Conservation (phyloP, 768 basidiomycete species). For the Amanita inopinata region DNA sequence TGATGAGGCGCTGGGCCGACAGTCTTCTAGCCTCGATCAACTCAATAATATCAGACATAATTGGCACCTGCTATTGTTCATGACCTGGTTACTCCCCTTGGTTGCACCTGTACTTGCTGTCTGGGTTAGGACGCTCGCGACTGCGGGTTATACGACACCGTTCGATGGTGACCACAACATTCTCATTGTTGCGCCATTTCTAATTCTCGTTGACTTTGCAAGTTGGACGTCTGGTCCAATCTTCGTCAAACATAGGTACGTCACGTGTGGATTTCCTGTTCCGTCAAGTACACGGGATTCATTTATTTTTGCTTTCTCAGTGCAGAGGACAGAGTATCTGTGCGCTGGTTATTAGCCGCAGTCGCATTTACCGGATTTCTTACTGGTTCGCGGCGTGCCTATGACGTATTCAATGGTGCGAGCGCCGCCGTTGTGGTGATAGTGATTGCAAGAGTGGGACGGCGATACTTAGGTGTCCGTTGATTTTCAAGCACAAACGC, state of each 20-base stretch:
- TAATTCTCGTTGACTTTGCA: constrained; percentile 53
- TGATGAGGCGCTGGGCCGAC: constrained; percentile 7
- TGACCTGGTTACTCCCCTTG: constrained; percentile 76
- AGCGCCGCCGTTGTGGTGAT: constrained; percentile 37
- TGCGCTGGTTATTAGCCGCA: constrained; percentile 43
- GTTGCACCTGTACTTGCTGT: constrained; percentile 72
- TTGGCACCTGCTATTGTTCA: constrained; percentile 56
- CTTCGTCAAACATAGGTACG: constrained; percentile 34
- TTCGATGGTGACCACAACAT: constrained; percentile 79
- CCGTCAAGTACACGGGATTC: constrained; percentile 9
- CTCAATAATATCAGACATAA: constrained; percentile 38
- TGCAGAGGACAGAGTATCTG: constrained; percentile 29
- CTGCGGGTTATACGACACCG: constrained; percentile 68
- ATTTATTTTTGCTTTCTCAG: constrained; percentile 17
- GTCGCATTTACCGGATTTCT: constrained; percentile 48
- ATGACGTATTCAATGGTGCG: constrained; percentile 54
- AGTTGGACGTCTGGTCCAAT: constrained; percentile 37
- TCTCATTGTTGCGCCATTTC: constrained; percentile 51
- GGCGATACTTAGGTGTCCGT: constrained; percentile 36
- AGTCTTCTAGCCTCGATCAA: constrained; percentile 10
- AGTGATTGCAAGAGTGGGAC: constrained; percentile 37
- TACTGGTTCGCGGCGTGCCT: constrained; percentile 58
- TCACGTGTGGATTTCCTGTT: constrained; percentile 6
- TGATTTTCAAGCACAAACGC: not conserved
- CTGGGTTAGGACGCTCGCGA: constrained; percentile 81